Conservation (phyloP, 2,329 filamentous ascomycete genomes). For the Chaetomiaceae sp. region DNA sequence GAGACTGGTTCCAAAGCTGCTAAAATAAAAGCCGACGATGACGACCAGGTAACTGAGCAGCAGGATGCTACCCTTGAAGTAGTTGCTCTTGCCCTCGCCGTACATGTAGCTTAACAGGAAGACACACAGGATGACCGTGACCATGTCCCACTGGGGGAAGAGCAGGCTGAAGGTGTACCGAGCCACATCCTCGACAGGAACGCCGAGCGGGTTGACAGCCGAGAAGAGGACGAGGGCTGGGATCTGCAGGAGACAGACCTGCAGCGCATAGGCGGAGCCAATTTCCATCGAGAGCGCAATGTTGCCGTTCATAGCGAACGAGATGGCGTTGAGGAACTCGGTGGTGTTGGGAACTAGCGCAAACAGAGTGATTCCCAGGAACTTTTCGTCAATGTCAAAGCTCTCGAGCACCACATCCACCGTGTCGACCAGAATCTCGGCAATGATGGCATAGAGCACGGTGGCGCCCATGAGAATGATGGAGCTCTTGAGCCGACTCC, state of each 20-base stretch:
- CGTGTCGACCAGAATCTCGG: slow-evolving; percentile 93
- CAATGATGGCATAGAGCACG: slow-evolving; percentile 90
- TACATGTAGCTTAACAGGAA: slow-evolving; percentile 97
- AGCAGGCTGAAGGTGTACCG: slow-evolving; percentile 76
- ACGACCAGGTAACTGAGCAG: slow-evolving; percentile 92
- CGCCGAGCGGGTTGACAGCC: slow-evolving; percentile 54
- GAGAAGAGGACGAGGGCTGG: slow-evolving; percentile 90
- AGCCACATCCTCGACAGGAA: slow-evolving; percentile 38
- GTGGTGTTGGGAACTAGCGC: slow-evolving; percentile 97
- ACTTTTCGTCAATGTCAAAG: slow-evolving; percentile 92
- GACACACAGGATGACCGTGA: slow-evolving; percentile 91
- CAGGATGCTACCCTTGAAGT: slow-evolving; percentile 97
- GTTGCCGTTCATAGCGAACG: slow-evolving; percentile 99
- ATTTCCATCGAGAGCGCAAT: slow-evolving; percentile 99
- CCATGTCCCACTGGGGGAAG: slow-evolving; percentile 99
- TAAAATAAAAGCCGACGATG: slow-evolving; percentile 85
- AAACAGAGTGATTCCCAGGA: slow-evolving; percentile 93
- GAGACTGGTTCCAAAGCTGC: slow-evolving; percentile 44
- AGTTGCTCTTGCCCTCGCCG: slow-evolving; percentile 98
- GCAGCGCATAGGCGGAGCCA: slow-evolving; percentile 90
- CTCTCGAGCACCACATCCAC: slow-evolving; percentile 93
- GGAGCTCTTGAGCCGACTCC: slow-evolving; percentile 86
- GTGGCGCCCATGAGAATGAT: slow-evolving; percentile 86
- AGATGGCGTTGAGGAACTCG: slow-evolving; percentile 97
- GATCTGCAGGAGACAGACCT: slow-evolving; percentile 92